Conservation (phyloP, 768 basidiomycete species). For the Mycena capillaripes region DNA sequence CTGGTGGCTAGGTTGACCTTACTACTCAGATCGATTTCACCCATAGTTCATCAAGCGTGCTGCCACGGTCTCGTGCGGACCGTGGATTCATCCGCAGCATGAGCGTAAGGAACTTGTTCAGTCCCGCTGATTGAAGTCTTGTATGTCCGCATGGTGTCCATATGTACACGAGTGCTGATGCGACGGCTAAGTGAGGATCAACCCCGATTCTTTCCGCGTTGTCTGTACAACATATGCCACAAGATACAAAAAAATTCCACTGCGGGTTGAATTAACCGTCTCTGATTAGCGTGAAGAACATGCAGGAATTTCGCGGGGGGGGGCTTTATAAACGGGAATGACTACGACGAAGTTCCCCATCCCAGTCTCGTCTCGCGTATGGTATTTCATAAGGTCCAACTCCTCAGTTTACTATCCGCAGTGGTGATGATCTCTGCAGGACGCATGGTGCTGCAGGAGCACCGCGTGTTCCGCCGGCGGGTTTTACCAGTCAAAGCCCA, state of each 20-base stretch:
- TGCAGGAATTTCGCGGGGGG: background rate
- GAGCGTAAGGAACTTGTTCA: too few species aligned
- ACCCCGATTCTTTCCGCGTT: too few species aligned
- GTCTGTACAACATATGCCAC: background rate
- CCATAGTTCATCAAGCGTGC: too few species aligned
- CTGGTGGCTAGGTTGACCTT: too few species aligned
- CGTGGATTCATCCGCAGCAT: too few species aligned
- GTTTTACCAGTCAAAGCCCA: slow-evolving; percentile 40
- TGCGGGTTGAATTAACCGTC: slow-evolving; percentile 1
- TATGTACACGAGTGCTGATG: too few species aligned
- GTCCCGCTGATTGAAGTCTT: too few species aligned
- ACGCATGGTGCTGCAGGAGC: slow-evolving; percentile 42
- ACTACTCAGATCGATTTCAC: too few species aligned
- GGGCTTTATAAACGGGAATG: background rate
- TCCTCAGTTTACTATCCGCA: slow-evolving; percentile 11
- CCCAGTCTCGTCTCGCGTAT: background rate
- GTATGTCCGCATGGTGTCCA: too few species aligned
- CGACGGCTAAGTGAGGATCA: too few species aligned
- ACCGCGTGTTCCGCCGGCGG: slow-evolving; percentile 40
- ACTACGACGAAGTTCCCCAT: too few species aligned
- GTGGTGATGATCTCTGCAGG: slow-evolving; percentile 7
- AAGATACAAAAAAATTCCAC: background rate
- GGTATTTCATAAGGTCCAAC: slow-evolving; percentile 9
- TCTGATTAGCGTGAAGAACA: background rate
- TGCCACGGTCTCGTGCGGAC: too few species aligned